Conservation (phyloP, 2,329 filamentous ascomycete genomes). For the Stachybotrys chlorohalonatus region DNA sequence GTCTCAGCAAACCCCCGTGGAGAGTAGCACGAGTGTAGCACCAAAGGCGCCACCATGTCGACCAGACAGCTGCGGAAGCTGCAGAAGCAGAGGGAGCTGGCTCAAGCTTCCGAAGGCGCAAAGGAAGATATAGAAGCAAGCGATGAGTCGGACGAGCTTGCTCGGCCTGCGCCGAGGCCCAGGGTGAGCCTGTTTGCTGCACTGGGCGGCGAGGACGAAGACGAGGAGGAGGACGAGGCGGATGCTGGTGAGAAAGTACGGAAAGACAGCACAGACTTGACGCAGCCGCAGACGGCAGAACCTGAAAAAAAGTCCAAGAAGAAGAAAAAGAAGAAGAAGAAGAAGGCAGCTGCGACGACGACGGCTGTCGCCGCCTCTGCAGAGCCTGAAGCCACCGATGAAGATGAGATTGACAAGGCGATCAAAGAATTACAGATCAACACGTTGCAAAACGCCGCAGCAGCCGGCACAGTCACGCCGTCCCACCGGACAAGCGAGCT, state of each 20-base stretch:
- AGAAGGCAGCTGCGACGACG: constrained; percentile 11
- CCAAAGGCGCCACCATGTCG: constrained; percentile 29
- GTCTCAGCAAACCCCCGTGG: neutral
- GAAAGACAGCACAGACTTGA: neutral
- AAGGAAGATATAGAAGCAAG: constrained; percentile 14
- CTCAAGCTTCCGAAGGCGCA: constrained; percentile 11
- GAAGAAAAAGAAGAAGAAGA: constrained; percentile 28
- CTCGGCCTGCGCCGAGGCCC: constrained; percentile 23
- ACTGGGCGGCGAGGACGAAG: constrained; percentile 30
- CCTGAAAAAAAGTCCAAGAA: constrained; percentile 25
- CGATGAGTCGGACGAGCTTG: constrained; percentile 20
- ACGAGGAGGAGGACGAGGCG: constrained; percentile 26
- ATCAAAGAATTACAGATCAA: constrained; percentile 38
- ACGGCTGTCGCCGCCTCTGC: constrained; percentile 7
- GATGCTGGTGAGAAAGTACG: constrained; percentile 16
- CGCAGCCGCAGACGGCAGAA: neutral
- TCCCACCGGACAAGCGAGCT: constrained; percentile 27
- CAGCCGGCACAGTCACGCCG: constrained; percentile 2
- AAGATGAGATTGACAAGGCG: constrained; percentile 49
- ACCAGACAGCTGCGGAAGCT: constrained; percentile 43
- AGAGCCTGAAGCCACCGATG: constrained; percentile 12
- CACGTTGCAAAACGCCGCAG: constrained; percentile 3
- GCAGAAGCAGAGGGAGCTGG: constrained; percentile 39
- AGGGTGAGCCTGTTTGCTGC: constrained; percentile 43
- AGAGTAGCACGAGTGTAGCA: neutral